These are phyloP conservation scores for Lyophyllum decastes DNA, from an alignment of 768 basidiomycete species.

Conservation along the genomic window DNA sequence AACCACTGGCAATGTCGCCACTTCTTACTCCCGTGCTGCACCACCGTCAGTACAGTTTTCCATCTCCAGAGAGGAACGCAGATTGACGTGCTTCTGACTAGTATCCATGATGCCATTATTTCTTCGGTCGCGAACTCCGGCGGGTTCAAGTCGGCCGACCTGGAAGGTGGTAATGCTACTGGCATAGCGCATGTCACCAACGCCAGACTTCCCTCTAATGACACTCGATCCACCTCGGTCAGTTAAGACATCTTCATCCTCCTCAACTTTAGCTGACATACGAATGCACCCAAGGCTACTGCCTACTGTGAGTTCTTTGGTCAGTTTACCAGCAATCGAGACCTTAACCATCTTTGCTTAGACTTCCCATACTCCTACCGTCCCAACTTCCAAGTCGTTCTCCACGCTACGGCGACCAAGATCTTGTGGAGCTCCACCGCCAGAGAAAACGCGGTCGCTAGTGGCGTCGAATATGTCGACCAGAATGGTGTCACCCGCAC, in stretches of 20 bases:
- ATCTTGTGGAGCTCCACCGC: background rate
- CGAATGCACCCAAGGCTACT: background rate
- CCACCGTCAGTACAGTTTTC: background rate
- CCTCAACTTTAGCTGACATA: background rate
- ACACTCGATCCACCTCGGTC: background rate
- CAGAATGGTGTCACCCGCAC: background rate
- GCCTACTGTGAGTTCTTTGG: constrained; percentile 1
- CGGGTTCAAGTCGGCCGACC: background rate
- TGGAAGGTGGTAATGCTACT: background rate
- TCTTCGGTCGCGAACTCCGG: background rate
- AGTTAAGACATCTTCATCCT: background rate
- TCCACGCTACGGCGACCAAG: background rate
- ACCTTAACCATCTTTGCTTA: background rate
- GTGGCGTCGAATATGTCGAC: constrained; percentile 2
- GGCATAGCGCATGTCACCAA: constrained; percentile 3
- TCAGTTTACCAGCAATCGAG: background rate
- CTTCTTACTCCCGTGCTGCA: background rate
- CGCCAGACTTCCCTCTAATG: background rate
- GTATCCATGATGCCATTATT: background rate
- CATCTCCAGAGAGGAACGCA: background rate
- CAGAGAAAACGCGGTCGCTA: background rate
- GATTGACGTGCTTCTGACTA: background rate
- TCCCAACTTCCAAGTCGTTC: background rate
- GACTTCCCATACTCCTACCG: background rate
- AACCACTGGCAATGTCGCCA: background rate